phyloP scores from a whole-genome alignment of 2,329 filamentous ascomycete genomes.

The Fusarium sp. region DNA sequence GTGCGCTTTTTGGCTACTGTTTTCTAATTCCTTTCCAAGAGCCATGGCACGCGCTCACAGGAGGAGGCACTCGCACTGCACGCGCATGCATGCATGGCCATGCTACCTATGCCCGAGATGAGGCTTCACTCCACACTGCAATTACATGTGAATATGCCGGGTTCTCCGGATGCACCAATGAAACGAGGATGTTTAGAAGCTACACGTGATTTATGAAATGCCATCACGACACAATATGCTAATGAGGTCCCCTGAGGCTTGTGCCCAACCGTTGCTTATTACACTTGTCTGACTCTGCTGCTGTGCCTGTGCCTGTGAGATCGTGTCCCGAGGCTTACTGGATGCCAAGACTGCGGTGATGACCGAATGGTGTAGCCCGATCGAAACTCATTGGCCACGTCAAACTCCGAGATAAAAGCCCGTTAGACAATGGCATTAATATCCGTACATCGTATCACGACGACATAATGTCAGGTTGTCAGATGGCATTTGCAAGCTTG shows the following conservation, averaged over 20 bases:
- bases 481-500: background rate
- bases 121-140: conserved; percentile 33
- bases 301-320: conserved; percentile 11
- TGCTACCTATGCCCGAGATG: conserved; percentile 21
- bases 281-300: conserved; percentile 11
- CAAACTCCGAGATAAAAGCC: conserved; percentile 6
- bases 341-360: conserved; percentile 26
- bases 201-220: conserved; percentile 33
- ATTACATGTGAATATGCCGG: conserved; percentile 48
- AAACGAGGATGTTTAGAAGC: background rate
- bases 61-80: conserved; percentile 12
- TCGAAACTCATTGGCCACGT: conserved; percentile 17
- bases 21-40: conserved; percentile 1
- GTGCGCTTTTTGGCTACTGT: conserved; percentile 11
- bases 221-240: background rate
- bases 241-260: conserved; percentile 17
- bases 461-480: background rate
- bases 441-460: conserved; percentile 20
- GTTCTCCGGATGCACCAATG: conserved; percentile 31
- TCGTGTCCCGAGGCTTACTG: conserved; percentile 29
- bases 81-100: conserved; percentile 13
- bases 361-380: conserved; percentile 17
- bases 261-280: conserved; percentile 24
- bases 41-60: conserved; percentile 20
- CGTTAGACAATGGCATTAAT: conserved; percentile 23